These are phyloP conservation scores for Umbilicaria muhlenbergii DNA, from an alignment of 495 filamentous ascomycete genomes.

Conservation along the genomic window DNA sequence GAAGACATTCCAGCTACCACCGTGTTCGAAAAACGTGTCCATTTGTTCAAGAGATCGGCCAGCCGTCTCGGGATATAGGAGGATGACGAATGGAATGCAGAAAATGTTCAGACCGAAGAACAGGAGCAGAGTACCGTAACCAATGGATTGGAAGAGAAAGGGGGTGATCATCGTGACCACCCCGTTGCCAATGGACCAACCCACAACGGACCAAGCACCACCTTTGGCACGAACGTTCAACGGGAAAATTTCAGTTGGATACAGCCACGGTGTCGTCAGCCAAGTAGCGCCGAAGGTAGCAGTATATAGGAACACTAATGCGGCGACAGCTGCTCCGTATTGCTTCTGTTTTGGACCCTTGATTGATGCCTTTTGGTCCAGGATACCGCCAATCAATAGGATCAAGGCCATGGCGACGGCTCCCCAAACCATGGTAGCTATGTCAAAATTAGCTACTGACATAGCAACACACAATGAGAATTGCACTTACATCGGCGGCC, in stretches of 20 bases:
- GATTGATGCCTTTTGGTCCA: slow-evolving; percentile 12
- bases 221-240: slow-evolving; percentile 36
- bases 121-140: slow-evolving; percentile 34
- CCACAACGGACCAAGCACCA: slow-evolving; percentile 40
- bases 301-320: slow-evolving; percentile 39
- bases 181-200: slow-evolving; percentile 41
- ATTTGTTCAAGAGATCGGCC: slow-evolving; percentile 44
- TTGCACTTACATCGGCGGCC: slow-evolving; percentile 9
- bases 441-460: neutral
- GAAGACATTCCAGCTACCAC: slow-evolving; percentile 15
- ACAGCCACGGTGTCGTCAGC: slow-evolving; percentile 37
- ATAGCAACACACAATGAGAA: neutral
- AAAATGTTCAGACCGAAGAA: slow-evolving; percentile 37
- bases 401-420: slow-evolving; percentile 25
- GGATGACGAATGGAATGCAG: slow-evolving; percentile 34
- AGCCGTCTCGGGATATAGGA: slow-evolving; percentile 44
- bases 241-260: slow-evolving; percentile 38
- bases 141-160: slow-evolving; percentile 29
- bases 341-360: slow-evolving; percentile 13
- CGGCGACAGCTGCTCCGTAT: slow-evolving; percentile 25
- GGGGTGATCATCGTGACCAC: slow-evolving; percentile 38
- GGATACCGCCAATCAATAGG: slow-evolving; percentile 14
- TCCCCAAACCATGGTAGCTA: slow-evolving; percentile 30
- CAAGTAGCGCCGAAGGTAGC: slow-evolving; percentile 38
- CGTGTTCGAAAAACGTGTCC: slow-evolving; percentile 32